Evolutionary conservation across 2,329 filamentous ascomycete species (phyloP), one percentile per base, ranked within the genome.

Genomic region (Xylariaceae sp.): DNA sequence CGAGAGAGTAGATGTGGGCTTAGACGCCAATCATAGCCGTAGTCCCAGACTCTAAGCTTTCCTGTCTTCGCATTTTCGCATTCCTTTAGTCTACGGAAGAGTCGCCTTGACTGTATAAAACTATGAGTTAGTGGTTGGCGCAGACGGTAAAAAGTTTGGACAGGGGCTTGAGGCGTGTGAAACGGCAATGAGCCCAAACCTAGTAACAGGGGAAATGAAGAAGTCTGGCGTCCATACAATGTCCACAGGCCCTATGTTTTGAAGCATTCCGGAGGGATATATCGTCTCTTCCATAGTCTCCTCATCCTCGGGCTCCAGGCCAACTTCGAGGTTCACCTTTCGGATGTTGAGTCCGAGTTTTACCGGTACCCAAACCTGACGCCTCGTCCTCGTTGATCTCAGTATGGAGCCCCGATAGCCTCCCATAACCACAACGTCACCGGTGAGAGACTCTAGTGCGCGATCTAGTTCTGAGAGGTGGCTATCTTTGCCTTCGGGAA

Each of bases 11-110:
- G 74, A 64, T 86, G 81, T 0, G 92, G 92, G 59, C 89, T 94
- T 37, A 96, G 74, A 15, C 92, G 81, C 92, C 92, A 97, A 71
- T 97, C 92, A 64, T 96, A 97, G 16, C 92, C 91, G 66, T 92
- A 97, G 63, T 96, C 87, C 76, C 91, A 91, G 0, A 96, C 80
- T 44, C 90, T 80, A 5, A 96, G 74, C 58, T 80, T 86, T 7
- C 89, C 89, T 3, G 75, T 78, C 49, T 81, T 79, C 1, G 82
- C 84, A 64, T 95, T 95, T 12, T 89, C 84, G 60, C 83, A 88
- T 30, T 86, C 84, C 47, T 83, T 80, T 18, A 96, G 71, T 51
- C 87, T 85, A 67, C 89, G 92, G 70, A 96, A 85, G 1, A 97
- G 75, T 37, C 89, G 83, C 54, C 84, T 85, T 4, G 89, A 89